Base-by-base conservation (phyloP, 2,329 filamentous ascomycete species). In the Davidsoniella eucalypti region DNA sequence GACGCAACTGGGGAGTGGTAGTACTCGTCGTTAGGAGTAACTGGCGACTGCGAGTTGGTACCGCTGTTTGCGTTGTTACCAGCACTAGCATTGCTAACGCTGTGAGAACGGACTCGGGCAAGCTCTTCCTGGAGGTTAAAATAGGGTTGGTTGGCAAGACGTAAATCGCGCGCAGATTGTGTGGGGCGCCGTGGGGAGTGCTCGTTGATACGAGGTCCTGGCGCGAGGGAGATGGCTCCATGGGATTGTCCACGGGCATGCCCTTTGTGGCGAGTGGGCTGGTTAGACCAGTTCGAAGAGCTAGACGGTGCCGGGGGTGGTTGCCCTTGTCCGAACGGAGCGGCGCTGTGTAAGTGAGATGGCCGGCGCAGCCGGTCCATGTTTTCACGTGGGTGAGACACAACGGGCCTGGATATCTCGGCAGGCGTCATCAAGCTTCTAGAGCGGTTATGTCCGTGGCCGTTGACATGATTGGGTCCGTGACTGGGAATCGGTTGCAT, bases 41-140 rank as follows among this genome's bases (percentile, higher is more conserved):
- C 46, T 3, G 51, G 51, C 5, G 51, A 53, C 37, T 53, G 51
- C 7, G 51, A 53, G 51, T 53, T 53, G 33, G 47, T 53, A 4
- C 44, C 44, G 8, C 26, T 46, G 16, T 37, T 33, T 9, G 42
- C 51, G 16, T 42, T 48, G 25, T 44, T 44, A 4, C 42, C 49
- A 9, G 23, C 49, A 16, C 17, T 49, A 16, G 25, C 33, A 16
- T 48, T 48, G 33, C 45, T 29, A 26, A 37, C 39, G 25, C 25
- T 39, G 9, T 44, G 25, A 18, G 29, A 47, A 9, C 51, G 42
- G 26, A 45, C 44, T 38, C 51, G 51, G 5, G 42, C 46, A 42
- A 53, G 44, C 18, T 49, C 51, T 23, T 49, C 51, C 25, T 47
- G 47, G 4, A 53, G 26, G n/a, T 50, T 53, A 21, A 25, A 53